Evolutionary conservation across 768 basidiomycete genomes (phyloP).

Genomic region (Suillus sp.): DNA sequence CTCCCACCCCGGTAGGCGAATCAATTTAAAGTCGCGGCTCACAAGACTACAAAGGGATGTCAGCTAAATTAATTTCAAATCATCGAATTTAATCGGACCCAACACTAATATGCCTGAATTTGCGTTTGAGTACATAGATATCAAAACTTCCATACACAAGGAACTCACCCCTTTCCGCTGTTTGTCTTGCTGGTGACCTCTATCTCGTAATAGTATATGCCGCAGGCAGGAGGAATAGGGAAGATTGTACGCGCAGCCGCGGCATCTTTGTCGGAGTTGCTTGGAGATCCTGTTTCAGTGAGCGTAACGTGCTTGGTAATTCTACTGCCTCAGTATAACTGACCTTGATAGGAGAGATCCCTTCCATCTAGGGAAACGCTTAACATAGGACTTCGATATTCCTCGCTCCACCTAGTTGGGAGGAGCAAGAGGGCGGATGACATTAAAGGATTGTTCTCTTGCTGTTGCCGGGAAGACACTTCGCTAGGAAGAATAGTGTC

Average conservation of each 20-base stretch:
- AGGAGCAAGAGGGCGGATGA: conserved; percentile 51
- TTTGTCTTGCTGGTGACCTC: conserved; percentile 80
- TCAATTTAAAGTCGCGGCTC: conserved; percentile 61
- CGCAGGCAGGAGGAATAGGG: conserved; percentile 82
- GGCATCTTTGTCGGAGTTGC: conserved; percentile 75
- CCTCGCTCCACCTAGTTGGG: conserved; percentile 80
- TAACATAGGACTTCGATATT: conserved; percentile 58
- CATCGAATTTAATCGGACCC: conserved; percentile 50
- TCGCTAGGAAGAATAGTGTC: conserved; percentile 54
- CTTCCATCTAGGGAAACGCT: conserved; percentile 71
- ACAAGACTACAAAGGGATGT: conserved; percentile 55
- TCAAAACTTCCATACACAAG: background rate
- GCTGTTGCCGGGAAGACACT: conserved; percentile 30
- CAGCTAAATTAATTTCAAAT: conserved; percentile 11
- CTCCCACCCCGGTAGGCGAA: conserved; percentile 86
- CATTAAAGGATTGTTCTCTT: conserved; percentile 20
- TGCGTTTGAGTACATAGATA: conserved; percentile 21
- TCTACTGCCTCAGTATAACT: conserved; percentile 18
- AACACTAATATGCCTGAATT: conserved; percentile 71
- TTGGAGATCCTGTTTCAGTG: conserved; percentile 45
- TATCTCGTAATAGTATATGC: conserved; percentile 95
- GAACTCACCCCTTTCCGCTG: conserved; percentile 73
- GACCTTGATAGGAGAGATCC: conserved; percentile 73
- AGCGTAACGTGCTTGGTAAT: conserved; percentile 8
- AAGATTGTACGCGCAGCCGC: conserved; percentile 78